Percentiles rank a stretch among this genome's conserved stretches.
Conservation (phyloP, 176 grass and related monocot species). For the Areca catechu region DNA sequence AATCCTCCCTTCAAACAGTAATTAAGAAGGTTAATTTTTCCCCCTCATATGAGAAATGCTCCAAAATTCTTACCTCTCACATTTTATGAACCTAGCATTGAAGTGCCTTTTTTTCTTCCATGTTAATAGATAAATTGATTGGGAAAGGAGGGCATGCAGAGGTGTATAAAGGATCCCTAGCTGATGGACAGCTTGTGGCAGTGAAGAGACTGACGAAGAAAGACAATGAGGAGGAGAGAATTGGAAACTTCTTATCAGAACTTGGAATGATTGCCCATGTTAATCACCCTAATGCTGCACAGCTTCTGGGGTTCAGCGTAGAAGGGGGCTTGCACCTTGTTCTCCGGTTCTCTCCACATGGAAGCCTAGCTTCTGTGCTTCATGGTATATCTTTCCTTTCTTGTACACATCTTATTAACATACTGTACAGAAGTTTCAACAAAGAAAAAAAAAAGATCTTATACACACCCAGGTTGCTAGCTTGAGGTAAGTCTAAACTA, state of each 20-base stretch:
- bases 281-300: constrained; percentile 89
- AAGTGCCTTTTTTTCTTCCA: no score
- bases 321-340: constrained; percentile 82
- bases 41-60: neutral
- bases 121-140: constrained; percentile 61
- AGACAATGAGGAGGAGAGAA: constrained; percentile 67
- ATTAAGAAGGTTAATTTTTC: no score
- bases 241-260: constrained; percentile 85
- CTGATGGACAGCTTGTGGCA: constrained; percentile 69
- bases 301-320: constrained; percentile 88
- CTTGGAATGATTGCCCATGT: constrained; percentile 99
- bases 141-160: constrained; percentile 95
- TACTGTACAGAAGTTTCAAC: no score
- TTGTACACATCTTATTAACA: neutral
- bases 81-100: no score
- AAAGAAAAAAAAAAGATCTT: no score
- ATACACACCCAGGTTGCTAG: no score
- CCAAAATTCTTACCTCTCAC: neutral
- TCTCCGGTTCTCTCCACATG: constrained; percentile 86
- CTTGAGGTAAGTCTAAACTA: no score
- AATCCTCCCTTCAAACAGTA: no score
- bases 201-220: constrained; percentile 90
- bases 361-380: constrained; percentile 87
- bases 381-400: constrained; percentile 41
- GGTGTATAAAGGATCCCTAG: constrained; percentile 74